A percentile compares a stretch with the other conserved stretches of the same genome.
These are phyloP conservation scores for Dalbergia oliveri DNA, from an alignment of 306 rosid species.

Conservation along the genomic window DNA sequence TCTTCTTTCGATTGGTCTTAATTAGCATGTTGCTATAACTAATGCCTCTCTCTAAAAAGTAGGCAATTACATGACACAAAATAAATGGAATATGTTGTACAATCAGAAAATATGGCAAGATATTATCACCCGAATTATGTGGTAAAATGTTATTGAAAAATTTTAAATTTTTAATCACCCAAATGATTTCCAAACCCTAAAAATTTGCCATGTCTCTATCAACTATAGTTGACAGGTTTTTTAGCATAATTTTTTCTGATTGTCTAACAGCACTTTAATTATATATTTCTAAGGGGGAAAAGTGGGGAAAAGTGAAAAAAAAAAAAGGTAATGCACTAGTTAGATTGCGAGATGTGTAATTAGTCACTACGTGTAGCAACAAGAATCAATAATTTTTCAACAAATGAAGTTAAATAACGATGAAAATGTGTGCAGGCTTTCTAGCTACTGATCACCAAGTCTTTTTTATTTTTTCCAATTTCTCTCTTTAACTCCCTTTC, in stretches of 20 bases:
- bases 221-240: no score
- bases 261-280: not conserved
- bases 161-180: no score
- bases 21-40: not conserved
- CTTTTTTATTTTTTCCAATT: not conserved
- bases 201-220: no score
- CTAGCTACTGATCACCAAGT: constrained; percentile 30
- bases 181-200: no score
- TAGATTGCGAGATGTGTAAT: constrained; percentile 9
- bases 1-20: not conserved
- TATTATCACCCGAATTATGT: no score
- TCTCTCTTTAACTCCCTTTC: no score
- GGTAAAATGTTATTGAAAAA: no score
- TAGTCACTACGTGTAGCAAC: constrained; percentile 17
- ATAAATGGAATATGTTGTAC: no score
- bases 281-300: not conserved
- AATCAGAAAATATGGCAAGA: no score
- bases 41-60: no score
- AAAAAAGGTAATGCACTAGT: not conserved
- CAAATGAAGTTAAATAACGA: not conserved
- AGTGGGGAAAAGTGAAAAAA: not conserved
- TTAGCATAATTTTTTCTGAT: no score
- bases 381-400: constrained; percentile 27
- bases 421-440: constrained; percentile 7
- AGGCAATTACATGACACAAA: not conserved